phyloP scores from a whole-genome alignment of 257 asterid genomes.

The Solanum medicagineum region DNA sequence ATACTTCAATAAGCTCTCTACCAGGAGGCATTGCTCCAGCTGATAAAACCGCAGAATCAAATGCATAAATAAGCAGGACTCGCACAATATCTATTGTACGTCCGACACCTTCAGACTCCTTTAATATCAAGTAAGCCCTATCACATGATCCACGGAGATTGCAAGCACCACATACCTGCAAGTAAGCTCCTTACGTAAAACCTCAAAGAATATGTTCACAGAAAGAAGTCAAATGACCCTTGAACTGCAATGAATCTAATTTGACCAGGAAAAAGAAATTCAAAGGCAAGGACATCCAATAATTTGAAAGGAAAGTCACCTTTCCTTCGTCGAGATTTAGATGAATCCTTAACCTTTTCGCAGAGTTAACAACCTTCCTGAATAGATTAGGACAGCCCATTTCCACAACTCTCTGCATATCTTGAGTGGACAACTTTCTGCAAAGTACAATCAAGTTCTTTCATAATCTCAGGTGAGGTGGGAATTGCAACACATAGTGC shows the following conservation, averaged over 20 bases:
- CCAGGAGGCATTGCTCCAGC: slow-evolving; percentile 39
- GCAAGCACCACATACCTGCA: slow-evolving; percentile 80
- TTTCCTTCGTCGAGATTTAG: slow-evolving; percentile 69
- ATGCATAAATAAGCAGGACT: slow-evolving; percentile 47
- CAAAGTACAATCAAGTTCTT: slow-evolving; percentile 1
- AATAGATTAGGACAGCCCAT: slow-evolving; percentile 71
- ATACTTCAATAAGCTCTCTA: slow-evolving; percentile 47
- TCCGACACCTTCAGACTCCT: slow-evolving; percentile 50
- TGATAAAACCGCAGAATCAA: slow-evolving; percentile 53
- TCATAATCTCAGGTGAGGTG: neutral
- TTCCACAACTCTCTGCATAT: slow-evolving; percentile 57
- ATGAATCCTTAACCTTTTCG: slow-evolving; percentile 75
- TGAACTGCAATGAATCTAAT: neutral
- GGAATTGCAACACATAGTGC: neutral
- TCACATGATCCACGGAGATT: slow-evolving; percentile 79
- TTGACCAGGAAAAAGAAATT: neutral
- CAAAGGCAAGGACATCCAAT: neutral
- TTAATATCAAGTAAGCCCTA: slow-evolving; percentile 53
- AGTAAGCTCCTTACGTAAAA: neutral
- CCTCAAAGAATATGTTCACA: neutral
- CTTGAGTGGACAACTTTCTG: slow-evolving; percentile 59
- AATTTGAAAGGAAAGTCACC: slow-evolving; percentile 25
- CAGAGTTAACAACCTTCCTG: slow-evolving; percentile 81
- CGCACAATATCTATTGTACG: slow-evolving; percentile 84
- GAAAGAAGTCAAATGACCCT: neutral